Conservation (phyloP, 371 early-diverging fungal species). For the Enteropsectra breve region DNA sequence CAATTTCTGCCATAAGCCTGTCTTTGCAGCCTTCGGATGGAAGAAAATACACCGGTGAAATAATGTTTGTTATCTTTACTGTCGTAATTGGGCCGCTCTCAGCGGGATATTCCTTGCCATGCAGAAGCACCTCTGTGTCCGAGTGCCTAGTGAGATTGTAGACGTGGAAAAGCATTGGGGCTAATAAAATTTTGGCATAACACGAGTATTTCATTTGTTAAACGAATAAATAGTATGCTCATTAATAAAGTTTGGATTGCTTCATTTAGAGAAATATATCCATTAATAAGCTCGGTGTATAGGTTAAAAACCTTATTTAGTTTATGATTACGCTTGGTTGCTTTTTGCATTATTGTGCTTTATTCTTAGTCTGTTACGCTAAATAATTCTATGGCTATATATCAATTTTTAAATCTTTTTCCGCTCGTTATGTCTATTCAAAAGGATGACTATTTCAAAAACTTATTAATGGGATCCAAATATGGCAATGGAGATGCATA, state of each 20-base stretch:
- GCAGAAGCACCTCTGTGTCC: conserved; percentile 27
- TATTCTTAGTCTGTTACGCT: too few species aligned
- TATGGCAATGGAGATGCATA: too few species aligned
- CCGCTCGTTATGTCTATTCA: too few species aligned
- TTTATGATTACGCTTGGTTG: not conserved
- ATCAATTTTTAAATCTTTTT: too few species aligned
- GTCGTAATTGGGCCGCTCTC: not conserved
- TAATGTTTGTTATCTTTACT: conserved; percentile 24
- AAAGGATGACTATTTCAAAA: too few species aligned
- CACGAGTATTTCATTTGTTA: too few species aligned
- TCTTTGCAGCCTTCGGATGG: not conserved
- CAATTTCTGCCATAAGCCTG: conserved; percentile 11
- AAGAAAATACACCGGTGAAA: conserved; percentile 32
- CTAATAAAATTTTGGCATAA: too few species aligned
- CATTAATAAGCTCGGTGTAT: not conserved
- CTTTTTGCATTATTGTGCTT: not conserved
- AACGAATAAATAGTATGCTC: too few species aligned
- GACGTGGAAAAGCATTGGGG: conserved; percentile 51
- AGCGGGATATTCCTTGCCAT: conserved; percentile 22
- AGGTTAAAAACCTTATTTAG: not conserved
- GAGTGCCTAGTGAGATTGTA: conserved; percentile 28
- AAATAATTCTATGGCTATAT: too few species aligned
- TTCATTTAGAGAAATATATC: not conserved
- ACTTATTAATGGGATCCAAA: too few species aligned
- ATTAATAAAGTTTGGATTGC: not conserved